Conservation (phyloP, 108 stramenopile genomes). For the Poteriospumella lacustris region DNA sequence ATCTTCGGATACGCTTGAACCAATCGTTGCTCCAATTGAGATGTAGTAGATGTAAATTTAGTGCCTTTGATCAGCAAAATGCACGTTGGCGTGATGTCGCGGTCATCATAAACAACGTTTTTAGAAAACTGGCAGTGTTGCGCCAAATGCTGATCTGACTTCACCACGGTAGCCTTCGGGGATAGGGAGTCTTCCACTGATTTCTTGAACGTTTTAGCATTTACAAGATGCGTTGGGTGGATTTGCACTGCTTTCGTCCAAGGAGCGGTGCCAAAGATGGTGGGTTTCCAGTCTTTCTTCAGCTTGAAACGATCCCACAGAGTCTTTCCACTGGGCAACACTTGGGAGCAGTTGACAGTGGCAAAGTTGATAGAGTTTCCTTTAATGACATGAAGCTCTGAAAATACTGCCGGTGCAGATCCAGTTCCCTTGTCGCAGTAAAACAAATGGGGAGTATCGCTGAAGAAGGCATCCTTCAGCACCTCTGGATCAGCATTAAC, state of each 20-base stretch:
- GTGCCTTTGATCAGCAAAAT: not conserved
- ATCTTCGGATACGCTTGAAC: not conserved
- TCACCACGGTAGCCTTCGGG: not conserved
- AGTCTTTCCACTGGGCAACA: constrained; percentile 22
- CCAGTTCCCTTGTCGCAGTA: constrained; percentile 11
- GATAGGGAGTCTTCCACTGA: not conserved
- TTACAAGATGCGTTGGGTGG: not conserved
- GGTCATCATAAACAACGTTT: not conserved
- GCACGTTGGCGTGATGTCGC: not conserved
- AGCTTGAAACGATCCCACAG: constrained; percentile 3
- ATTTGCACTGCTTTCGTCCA: constrained; percentile 10
- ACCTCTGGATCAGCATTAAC: constrained; percentile 13
- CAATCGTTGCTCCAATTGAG: not conserved
- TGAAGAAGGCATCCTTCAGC: constrained; percentile 21
- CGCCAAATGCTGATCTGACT: not conserved
- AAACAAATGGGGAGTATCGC: constrained; percentile 15
- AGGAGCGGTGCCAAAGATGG: not conserved
- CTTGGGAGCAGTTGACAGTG: constrained; percentile 22
- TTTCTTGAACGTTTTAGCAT: not conserved
- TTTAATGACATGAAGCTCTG: constrained; percentile 13
- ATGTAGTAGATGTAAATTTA: not conserved
- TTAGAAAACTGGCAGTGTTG: not conserved
- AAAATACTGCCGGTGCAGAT: not conserved
- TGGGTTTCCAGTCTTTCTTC: constrained; percentile 10
- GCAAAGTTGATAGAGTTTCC: not conserved